Conservation (phyloP, 176 grass and related monocot species). For the Paspalum vaginatum region DNA sequence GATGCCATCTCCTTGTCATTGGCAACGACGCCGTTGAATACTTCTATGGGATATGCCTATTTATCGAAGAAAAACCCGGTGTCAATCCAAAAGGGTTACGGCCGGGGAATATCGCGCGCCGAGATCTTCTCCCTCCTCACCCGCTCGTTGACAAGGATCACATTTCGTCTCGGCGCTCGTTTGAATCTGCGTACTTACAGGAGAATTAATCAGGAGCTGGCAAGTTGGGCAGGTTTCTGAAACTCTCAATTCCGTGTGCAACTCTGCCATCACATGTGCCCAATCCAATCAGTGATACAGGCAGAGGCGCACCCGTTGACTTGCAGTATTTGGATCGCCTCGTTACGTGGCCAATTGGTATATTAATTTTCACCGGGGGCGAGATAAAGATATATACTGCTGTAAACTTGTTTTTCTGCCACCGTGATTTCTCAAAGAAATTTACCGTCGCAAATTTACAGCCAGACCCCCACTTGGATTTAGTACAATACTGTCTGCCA, state of each 20-base stretch:
- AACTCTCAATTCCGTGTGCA: background rate
- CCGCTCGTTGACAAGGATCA: background rate
- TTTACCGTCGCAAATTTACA: too few relatives aligned
- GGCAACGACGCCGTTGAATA: background rate
- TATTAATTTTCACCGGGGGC: too few relatives aligned
- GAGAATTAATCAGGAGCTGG: background rate
- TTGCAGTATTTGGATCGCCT: background rate
- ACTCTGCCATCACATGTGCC: background rate
- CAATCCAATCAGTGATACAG: background rate
- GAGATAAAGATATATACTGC: too few relatives aligned
- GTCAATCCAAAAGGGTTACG: too few relatives aligned
- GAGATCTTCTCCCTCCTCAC: background rate
- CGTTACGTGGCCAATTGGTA: too few relatives aligned
- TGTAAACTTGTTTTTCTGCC: too few relatives aligned
- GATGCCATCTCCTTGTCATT: background rate
- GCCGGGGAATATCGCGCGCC: background rate
- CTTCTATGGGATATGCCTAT: background rate
- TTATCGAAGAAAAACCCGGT: background rate
- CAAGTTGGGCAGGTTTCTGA: background rate
- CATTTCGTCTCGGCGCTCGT: background rate
- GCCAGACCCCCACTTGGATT: too few relatives aligned
- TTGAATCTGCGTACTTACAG: background rate
- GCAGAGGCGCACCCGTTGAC: background rate
- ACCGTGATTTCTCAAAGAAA: too few relatives aligned
- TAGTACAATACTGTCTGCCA: too few relatives aligned